Conservation (phyloP, 1,284 basidiomycete genomes). For the Coriolopsis trogii region DNA sequence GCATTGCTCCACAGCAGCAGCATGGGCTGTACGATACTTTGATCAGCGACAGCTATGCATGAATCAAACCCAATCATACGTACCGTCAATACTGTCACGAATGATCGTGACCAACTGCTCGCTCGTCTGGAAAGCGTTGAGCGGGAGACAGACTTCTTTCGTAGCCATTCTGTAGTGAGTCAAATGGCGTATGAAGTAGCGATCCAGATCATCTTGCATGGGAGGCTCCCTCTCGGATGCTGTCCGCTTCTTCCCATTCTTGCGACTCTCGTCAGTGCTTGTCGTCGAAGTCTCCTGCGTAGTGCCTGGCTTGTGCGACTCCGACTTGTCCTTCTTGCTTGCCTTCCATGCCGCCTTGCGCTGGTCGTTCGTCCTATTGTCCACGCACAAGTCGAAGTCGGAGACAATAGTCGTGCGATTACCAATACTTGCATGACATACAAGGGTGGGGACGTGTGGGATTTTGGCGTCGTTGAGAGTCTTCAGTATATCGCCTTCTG, state of each 20-base stretch:
- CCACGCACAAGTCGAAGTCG: not conserved
- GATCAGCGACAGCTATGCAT: not conserved
- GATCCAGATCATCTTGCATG: not conserved
- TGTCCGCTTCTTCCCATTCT: no score
- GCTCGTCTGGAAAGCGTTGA: not conserved
- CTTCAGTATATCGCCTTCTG: not conserved
- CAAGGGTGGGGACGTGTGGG: not conserved
- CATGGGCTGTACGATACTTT: not conserved
- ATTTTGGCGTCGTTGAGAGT: not conserved
- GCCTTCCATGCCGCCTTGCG: not conserved
- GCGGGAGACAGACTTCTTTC: not conserved
- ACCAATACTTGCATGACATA: no score
- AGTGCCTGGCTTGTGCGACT: no score
- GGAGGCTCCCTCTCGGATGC: not conserved
- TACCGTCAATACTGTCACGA: not conserved
- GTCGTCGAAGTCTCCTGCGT: no score
- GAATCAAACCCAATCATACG: not conserved
- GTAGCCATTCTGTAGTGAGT: not conserved
- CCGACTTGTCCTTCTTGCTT: not conserved
- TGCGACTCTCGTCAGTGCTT: no score
- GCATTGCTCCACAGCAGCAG: not conserved
- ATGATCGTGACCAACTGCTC: not conserved
- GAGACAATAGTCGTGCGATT: no score
- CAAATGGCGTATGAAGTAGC: not conserved
- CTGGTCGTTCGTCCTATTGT: not conserved